Evolutionary conservation across 106 monocot species (phyloP), one percentile per base, ranked within the genome.

Genomic region (Dactylorhiza incarnata): DNA sequence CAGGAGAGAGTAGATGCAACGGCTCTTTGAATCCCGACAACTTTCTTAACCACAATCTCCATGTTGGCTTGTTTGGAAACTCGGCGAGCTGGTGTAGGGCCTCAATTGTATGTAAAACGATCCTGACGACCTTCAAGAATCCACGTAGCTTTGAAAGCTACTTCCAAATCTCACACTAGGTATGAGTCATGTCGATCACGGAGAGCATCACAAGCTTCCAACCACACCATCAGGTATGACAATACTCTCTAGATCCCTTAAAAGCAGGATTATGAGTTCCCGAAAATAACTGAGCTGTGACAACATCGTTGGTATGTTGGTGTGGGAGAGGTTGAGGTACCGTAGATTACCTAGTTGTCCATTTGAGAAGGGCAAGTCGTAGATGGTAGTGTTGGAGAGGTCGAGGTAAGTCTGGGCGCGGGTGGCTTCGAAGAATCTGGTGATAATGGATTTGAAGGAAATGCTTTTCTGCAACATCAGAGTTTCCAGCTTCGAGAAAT

Each of bases 271-370:
- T 52, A 19, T 79, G 16, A 85, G 67, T 16, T 71, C 49, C 4
- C 0, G 5, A 17, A 83, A 61, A 10, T 25, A 13, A 16, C 29
- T 22, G 45, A 75, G 22, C 59, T 49, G 71, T 6, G 13, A 12
- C 3, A 79, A 79, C 56, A 83, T 11, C 1, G 59, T 49, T 13
- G 24, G 6, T 6, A 83, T 59, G 10, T 9, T 26, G 23, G 73
- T 81, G 8, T 48, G 14, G 2, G 73, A 68, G 48, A 85, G 43
- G 17, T 81, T 56, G 37, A 85, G 81, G 73, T 58, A 75, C 17
- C 55, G 68, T 12, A 85, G 43, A 8, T 74, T 48, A 16, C 50
- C 16, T 3, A 85, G 44, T 0, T 0, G 5, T 24, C 80, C 55
- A 10, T 81, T 59, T 15, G 74, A 78, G 43, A 13, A 20, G 0